Evolutionary conservation across 805 yeast species (phyloP).

Genomic region (Yarrowia sp.): DNA sequence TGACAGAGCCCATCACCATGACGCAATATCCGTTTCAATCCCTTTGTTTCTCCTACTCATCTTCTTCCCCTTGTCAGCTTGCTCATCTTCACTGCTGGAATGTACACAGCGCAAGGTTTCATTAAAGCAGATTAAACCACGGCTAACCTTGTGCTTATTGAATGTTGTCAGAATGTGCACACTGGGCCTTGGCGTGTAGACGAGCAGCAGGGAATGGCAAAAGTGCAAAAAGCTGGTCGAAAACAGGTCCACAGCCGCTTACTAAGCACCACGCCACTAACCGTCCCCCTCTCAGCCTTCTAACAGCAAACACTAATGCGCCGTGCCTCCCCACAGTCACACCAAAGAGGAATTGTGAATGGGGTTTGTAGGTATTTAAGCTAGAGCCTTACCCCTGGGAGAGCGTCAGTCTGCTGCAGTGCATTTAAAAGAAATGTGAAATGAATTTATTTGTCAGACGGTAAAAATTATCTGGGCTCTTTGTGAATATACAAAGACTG

Average conservation of each 20-base stretch:
- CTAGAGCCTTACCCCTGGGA: constrained; percentile 10
- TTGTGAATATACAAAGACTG: background rate
- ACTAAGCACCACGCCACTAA: background rate
- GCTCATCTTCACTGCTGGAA: constrained; percentile 1
- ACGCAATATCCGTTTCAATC: too few species aligned
- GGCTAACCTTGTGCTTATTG: constrained; percentile 16
- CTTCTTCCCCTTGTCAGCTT: background rate
- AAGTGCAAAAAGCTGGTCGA: background rate
- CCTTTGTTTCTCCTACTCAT: too few species aligned
- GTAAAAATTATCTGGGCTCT: too few species aligned
- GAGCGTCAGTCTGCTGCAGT: background rate
- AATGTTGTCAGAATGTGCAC: too few species aligned
- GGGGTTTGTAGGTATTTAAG: constrained; percentile 10
- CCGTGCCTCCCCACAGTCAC: constrained; percentile 21
- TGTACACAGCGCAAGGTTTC: constrained; percentile 4
- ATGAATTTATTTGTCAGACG: too few species aligned
- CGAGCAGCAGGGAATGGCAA: too few species aligned
- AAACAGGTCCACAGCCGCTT: background rate
- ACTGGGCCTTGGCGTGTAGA: too few species aligned
- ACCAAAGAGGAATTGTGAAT: constrained; percentile 16
- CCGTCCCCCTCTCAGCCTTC: background rate
- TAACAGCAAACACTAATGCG: background rate
- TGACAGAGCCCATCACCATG: too few species aligned
- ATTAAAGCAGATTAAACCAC: constrained; percentile 1
- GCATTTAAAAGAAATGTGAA: background rate